Base-by-base conservation (phyloP, 1,284 basidiomycete genomes). In the Earliella scabrosa region DNA sequence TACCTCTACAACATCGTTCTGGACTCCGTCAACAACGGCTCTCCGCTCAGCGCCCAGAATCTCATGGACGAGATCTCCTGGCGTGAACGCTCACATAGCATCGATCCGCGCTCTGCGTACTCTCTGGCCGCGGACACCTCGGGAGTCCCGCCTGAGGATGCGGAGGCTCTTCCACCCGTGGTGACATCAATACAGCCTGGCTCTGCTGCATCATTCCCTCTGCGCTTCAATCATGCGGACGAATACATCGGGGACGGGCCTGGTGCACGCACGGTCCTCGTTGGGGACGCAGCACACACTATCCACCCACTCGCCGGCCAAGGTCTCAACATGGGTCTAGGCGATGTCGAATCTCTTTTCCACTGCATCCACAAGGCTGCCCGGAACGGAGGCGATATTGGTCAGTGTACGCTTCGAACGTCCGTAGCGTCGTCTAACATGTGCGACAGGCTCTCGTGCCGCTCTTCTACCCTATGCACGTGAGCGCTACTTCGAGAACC, bases 231-330 rank as follows among this genome's bases (percentile, higher is more conserved):
- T 50, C 97, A 99, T 66, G 90, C 93, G 0, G 93, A 96, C 52
- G 75, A 82, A 0, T 99, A 99, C 72, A 77, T 95, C 41, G 92
- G 95, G 20, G 85, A 88, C 65, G 83, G 83, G 0, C 60, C 68
- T 31, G 82, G 85, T 1, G 76, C 77, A 1, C 83, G 97, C 2
- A 96, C 92, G 0, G 95, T 89, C 1, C 84, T 99, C 2, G 86
- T 99, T 1, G 97, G 97, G 4, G 97, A 99, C 73, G 96, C 97
- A 1, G 97, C 96, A 14, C 97, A 99, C 68, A 93, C 93, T 0
- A 82, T 95, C 4, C 97, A 99, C 68, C 97, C 97, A 0, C 83
- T 99, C n/a, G 97, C 96, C 0, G 97, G 97, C 1, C 97, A 99
- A 70, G 97, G 97, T 0, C 77, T 99, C 39, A 99, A 99, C 71